Conservation (phyloP, 1,284 basidiomycete species). For the Cutaneotrichosporon spelunceum region DNA sequence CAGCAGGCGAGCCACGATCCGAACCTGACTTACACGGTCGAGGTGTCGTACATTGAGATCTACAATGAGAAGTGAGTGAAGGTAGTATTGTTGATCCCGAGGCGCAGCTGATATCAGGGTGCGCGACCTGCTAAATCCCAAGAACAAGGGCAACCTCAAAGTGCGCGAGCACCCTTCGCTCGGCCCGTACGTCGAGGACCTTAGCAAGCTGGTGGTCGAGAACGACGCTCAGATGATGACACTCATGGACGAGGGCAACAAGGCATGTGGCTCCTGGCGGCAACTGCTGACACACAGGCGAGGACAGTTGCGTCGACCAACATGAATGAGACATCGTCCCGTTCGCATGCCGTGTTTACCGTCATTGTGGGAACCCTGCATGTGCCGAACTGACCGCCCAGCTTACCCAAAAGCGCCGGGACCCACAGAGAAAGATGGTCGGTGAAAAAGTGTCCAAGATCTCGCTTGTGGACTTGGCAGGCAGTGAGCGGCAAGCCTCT, state of each 20-base stretch:
- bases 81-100: background rate
- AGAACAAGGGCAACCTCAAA: constrained; percentile 87
- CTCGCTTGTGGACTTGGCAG: constrained; percentile 91
- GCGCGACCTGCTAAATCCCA: constrained; percentile 92
- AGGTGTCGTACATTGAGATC: constrained; percentile 96
- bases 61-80: constrained; percentile 80
- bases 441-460: constrained; percentile 97
- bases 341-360: constrained; percentile 97
- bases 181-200: constrained; percentile 95
- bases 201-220: constrained; percentile 87
- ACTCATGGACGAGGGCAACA: constrained; percentile 99
- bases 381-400: constrained; percentile 23
- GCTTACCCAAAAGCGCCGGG: constrained; percentile 83
- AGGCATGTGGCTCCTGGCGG: constrained; percentile 53
- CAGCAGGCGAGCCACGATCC: constrained; percentile 64
- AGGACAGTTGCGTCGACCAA: constrained; percentile 96
- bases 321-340: constrained; percentile 99
- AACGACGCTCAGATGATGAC: constrained; percentile 95
- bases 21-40: constrained; percentile 77
- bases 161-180: constrained; percentile 93
- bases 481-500: constrained; percentile 92
- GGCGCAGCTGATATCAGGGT: constrained; percentile 48
- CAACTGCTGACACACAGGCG: constrained; percentile 52
- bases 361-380: constrained; percentile 57
- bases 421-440: constrained; percentile 74